Evolutionary conservation across 208 protist genomes (phyloP).

Genomic region (Leishmania major): DNA sequence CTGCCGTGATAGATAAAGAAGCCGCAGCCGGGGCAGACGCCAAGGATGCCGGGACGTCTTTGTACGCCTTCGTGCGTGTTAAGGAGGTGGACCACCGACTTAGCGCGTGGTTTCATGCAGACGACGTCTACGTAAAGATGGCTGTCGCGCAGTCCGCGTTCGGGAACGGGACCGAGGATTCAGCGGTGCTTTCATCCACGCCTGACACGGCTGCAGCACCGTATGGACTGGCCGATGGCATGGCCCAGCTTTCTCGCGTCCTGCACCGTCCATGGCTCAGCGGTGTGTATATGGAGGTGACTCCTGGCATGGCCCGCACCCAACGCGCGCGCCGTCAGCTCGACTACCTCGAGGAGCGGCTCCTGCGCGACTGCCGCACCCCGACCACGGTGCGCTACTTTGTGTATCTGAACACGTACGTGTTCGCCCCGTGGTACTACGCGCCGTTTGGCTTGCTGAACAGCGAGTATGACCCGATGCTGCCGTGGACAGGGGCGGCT

Average conservation of each 20-base stretch:
- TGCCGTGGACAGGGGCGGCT: conserved; percentile 14
- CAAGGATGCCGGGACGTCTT: conserved; percentile 5
- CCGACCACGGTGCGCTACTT: conserved; percentile 84
- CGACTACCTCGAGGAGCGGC: conserved; percentile 85
- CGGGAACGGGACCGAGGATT: background rate
- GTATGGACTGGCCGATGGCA: conserved; percentile 9
- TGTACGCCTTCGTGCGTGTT: conserved; percentile 79
- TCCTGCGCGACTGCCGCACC: conserved; percentile 78
- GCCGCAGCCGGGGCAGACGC: background rate
- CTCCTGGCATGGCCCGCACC: conserved; percentile 77
- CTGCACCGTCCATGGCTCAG: conserved; percentile 43
- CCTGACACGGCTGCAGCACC: background rate
- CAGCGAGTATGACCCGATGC: conserved; percentile 65
- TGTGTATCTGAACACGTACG: conserved; percentile 63
- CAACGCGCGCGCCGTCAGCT: conserved; percentile 55
- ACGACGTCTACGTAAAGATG: conserved; percentile 54
- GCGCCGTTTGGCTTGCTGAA: conserved; percentile 81
- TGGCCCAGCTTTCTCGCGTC: conserved; percentile 13
- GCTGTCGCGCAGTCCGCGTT: conserved; percentile 12
- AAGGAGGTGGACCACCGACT: conserved; percentile 81
- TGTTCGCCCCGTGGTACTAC: conserved; percentile 90
- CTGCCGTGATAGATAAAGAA: background rate
- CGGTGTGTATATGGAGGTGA: conserved; percentile 68
- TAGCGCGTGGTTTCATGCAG: conserved; percentile 74
- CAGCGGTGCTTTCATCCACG: background rate